Evolutionary conservation across 1,284 basidiomycete genomes (phyloP), one percentile per base, ranked within the genome.

Genomic region (Puccinia triticina): DNA sequence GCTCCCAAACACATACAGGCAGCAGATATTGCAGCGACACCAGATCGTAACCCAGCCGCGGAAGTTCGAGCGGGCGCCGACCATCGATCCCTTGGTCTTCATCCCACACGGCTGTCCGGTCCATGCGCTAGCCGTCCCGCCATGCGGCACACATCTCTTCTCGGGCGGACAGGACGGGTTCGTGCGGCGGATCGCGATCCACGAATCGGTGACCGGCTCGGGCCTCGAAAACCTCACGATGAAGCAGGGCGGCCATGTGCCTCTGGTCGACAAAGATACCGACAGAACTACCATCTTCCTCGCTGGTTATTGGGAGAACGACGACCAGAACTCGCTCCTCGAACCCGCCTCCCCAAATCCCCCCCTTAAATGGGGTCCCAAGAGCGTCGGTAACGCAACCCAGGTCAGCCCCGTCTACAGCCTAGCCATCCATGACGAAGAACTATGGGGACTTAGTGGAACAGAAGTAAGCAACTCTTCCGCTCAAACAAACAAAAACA

Each of bases 151-250:
- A 37, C 94, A 96, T 86, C 89, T 98, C 18, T 88, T 98, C 69
- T 95, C 95, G 5, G 96, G 95, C 57, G 94, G 94, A 14, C 92
- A 95, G 83, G 96, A 98, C 87, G 96, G 96, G 14, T 95, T 94
- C 85, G 92, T 98, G 67, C 91, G 96, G 11, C 29, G 79, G 40
- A 74, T 81, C 29, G 69, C 79, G 59, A 91, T 94, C 87, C 98
- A 97, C 88, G 95, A 98, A 87, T 91, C 96, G 77, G 96, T 94
- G 88, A 88, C 92, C 34, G 92, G 93, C 67, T 92, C 94, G 76
- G 98, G 97, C 86, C 92, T 94, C 82, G 93, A 93, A 85, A 91
- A 91, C 55, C 92, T 94, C 86, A 90, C 98, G 84, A 96, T 93
- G 50, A 93, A 94, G 53, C 94, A 94, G 80, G 94, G 96, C 86